Base-by-base conservation (phyloP, 208 protist species). In the Leishmania major region DNA sequence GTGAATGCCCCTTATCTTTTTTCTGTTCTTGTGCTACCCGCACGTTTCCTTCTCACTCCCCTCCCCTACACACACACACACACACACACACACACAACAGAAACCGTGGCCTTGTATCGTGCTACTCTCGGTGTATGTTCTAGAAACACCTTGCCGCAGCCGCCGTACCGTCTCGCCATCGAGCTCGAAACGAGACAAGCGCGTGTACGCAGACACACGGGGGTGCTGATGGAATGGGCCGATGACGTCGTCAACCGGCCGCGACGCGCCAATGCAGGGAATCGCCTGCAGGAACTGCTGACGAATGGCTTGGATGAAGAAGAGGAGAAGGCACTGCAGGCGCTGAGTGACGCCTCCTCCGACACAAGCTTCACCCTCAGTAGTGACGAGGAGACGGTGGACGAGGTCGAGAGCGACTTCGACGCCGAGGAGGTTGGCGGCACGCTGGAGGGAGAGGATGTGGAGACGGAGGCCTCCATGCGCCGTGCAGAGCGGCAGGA, bases 391-490 rank as follows among this genome's bases (percentile, higher is more conserved):
- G 90, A 94, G 62, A 75, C 90, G 71, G 64, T 89, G 25, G 93
- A 96, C 72, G 85, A 90, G 45, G 75, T 96, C 40, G 93, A 96
- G 53, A 94, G 89, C 76, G 91, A 96, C 86, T 96, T 96, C 83
- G 91, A 89, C 74, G 93, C 91, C 22, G 90, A 94, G 74, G 91
- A 96, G 43, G 85, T 83, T 19, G 81, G 62, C 1, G 85, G 85
- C 25, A 64, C 53, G 47, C 70, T 88, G 40, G 79, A 88, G 67
- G 85, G 85, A 25, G 85, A 88, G 64, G 53, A 64, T 7, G 81
- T 84, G 28, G 89, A 92, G 55, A 94, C 93, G 51, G 91, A 96
- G 43, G 91, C 85, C 40, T 82, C 78, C 47, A 78, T 92, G 45
- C 87, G 84, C 51, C 91, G 85, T 11, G 89, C 88, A 17, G 89